Conservation (phyloP, 257 asterid genomes). For the Leptodermis oblonga region DNA sequence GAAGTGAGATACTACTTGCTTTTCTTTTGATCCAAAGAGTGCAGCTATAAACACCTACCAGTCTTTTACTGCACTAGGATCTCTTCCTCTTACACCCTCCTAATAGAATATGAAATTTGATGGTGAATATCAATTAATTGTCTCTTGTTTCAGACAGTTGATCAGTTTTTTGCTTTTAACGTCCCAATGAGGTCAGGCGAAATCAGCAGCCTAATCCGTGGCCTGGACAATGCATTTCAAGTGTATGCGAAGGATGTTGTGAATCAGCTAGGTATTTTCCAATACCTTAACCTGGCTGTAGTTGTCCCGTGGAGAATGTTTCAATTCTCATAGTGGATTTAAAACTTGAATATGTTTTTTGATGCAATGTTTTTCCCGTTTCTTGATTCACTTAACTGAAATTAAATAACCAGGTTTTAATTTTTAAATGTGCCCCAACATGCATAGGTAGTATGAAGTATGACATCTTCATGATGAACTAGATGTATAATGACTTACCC, state of each 20-base stretch:
- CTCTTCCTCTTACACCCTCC: not conserved
- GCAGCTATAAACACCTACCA: not conserved
- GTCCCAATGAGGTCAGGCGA: slow-evolving; percentile 95
- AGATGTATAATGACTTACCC: not conserved
- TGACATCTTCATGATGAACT: not conserved
- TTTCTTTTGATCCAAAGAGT: not conserved
- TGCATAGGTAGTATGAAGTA: not conserved
- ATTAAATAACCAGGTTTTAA: not conserved
- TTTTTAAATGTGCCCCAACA: not conserved
- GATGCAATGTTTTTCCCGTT: not conserved
- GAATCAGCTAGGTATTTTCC: slow-evolving; percentile 60
- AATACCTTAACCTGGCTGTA: not conserved
- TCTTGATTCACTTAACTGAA: not conserved
- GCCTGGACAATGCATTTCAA: slow-evolving; percentile 97
- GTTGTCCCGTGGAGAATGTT: not conserved
- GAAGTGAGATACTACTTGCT: not conserved
- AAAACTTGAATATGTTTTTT: not conserved
- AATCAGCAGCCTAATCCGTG: slow-evolving; percentile 80
- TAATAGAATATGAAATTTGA: not conserved
- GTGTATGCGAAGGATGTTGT: slow-evolving; percentile 66
- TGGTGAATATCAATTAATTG: slow-evolving; percentile 8
- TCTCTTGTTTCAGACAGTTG: slow-evolving; percentile 75
- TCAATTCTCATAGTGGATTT: not conserved
- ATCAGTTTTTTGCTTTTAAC: slow-evolving; percentile 84
- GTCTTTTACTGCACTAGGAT: not conserved